Conservation (phyloP, 2,329 filamentous ascomycete species). For the Fusarium fujikuroi region DNA sequence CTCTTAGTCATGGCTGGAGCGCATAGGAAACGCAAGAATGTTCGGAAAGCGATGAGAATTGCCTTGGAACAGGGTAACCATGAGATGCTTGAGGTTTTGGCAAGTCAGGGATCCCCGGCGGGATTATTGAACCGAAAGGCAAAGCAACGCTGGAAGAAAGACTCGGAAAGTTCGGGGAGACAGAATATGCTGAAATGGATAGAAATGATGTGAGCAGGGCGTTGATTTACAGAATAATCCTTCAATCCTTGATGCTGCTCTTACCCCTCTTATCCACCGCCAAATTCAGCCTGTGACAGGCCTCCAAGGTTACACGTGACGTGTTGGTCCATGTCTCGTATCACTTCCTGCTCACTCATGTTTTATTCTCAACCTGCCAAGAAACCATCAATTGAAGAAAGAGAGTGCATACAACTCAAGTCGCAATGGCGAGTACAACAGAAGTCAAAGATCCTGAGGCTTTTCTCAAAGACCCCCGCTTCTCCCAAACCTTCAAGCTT, state of each 20-base stretch:
- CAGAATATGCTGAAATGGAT: background rate
- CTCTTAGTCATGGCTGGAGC: background rate
- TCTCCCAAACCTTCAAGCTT: constrained; percentile 10
- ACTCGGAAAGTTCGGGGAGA: background rate
- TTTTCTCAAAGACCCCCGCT: constrained; percentile 18
- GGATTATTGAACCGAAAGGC: background rate
- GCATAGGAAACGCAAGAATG: background rate
- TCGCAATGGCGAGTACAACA: background rate
- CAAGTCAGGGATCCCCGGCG: background rate
- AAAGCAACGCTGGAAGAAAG: background rate
- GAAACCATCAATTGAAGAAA: background rate
- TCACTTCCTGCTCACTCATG: background rate
- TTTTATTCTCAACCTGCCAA: background rate
- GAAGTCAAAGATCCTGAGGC: background rate
- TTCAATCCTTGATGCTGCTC: background rate
- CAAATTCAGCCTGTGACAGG: background rate
- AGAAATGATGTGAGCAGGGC: background rate
- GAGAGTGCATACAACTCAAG: accelerated
- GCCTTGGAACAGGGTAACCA: background rate
- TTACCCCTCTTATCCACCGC: background rate
- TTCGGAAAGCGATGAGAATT: background rate
- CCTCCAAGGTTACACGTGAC: background rate
- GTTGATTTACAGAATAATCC: background rate
- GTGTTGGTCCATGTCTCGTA: background rate
- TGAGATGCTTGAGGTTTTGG: background rate